These are phyloP conservation scores for Zygoascus biomembranicola DNA, from an alignment of 805 yeast genomes.

Conservation along the genomic window DNA sequence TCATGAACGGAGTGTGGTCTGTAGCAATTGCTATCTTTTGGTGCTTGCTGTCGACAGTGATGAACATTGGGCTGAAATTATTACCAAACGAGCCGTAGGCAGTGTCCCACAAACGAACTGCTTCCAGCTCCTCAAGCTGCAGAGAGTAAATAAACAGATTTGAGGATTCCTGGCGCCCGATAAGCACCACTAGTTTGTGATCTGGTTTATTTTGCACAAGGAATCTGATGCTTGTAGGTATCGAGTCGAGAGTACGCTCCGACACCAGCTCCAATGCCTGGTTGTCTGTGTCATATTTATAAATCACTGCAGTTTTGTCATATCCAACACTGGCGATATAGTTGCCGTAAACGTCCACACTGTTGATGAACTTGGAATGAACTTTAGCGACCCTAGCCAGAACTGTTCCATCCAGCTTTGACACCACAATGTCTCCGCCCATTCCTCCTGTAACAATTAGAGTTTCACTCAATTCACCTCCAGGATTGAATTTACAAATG, in stretches of 20 bases:
- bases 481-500: constrained; percentile 15
- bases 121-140: constrained; percentile 28
- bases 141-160: constrained; percentile 39
- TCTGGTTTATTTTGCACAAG: background rate
- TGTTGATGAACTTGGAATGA: constrained; percentile 34
- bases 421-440: constrained; percentile 39
- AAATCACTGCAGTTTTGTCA: constrained; percentile 18
- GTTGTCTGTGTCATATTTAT: background rate
- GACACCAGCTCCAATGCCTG: background rate
- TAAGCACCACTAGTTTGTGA: constrained; percentile 34
- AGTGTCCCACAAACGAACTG: constrained; percentile 62
- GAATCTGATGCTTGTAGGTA: constrained; percentile 10
- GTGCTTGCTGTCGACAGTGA: constrained; percentile 23
- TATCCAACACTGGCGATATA: constrained; percentile 33
- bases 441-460: constrained; percentile 40
- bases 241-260: constrained; percentile 1
- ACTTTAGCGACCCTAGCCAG: constrained; percentile 23
- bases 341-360: constrained; percentile 30
- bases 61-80: constrained; percentile 51
- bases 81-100: constrained; percentile 47
- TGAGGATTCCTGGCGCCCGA: constrained; percentile 55
- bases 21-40: constrained; percentile 51
- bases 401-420: constrained; percentile 13
- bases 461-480: background rate
- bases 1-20: constrained; percentile 69